phyloP scores from a whole-genome alignment of 345 rosid genomes.

The Camelina sativa region DNA sequence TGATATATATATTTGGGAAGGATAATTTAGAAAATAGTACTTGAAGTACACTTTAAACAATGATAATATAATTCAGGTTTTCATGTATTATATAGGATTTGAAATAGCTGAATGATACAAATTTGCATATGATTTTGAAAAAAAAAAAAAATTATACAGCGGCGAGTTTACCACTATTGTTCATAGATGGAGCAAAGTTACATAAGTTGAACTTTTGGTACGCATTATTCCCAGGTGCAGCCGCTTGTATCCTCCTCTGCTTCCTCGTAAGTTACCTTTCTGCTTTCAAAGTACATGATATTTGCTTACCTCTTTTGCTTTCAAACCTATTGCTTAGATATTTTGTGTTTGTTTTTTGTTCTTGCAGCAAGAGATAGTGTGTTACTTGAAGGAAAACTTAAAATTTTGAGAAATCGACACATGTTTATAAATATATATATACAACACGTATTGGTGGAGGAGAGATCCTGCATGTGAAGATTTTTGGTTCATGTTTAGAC shows the following conservation, averaged over 20 bases:
- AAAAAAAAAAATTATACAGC: constrained; percentile 47
- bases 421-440: constrained; percentile 10
- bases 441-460: constrained; percentile 18
- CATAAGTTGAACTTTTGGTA: constrained; percentile 70
- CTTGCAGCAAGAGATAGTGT: constrained; percentile 81
- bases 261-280: constrained; percentile 54
- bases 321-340: not conserved
- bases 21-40: no score
- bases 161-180: constrained; percentile 80
- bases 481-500: constrained; percentile 36
- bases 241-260: constrained; percentile 75
- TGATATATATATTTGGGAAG: no score
- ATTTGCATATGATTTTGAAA: not conserved
- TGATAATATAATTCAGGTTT: no score
- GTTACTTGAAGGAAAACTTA: constrained; percentile 64
- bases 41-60: no score
- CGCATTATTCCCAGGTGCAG: constrained; percentile 77
- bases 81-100: not conserved
- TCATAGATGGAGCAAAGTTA: constrained; percentile 75
- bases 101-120: constrained; percentile 2
- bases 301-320: not conserved
- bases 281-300: not conserved
- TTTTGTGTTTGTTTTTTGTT: not conserved
- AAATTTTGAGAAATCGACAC: constrained; percentile 55
- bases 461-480: constrained; percentile 20